Percentiles rank a stretch among this genome's conserved stretches.
These are phyloP conservation scores for Diaporthe capsici DNA, from an alignment of 2,329 filamentous ascomycete species.

Conservation along the genomic window DNA sequence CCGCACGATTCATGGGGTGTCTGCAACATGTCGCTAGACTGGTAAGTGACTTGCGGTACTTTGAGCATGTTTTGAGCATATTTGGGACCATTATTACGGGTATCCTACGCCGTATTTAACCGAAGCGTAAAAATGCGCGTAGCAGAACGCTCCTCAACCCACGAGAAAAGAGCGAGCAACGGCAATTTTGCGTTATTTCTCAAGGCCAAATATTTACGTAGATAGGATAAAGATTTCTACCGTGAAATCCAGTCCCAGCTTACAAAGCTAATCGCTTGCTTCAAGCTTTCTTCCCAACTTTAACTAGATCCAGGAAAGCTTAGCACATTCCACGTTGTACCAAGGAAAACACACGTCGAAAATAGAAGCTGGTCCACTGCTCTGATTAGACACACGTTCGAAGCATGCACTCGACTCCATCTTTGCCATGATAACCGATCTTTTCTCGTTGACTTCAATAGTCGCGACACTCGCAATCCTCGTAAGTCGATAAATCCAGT, in stretches of 20 bases:
- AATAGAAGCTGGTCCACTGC: not conserved
- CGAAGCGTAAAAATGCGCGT: not conserved
- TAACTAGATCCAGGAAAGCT: not conserved
- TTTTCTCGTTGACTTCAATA: constrained; percentile 25
- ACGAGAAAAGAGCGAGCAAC: not conserved
- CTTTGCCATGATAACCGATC: not conserved
- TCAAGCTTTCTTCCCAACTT: not conserved
- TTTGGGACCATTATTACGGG: constrained; percentile 19
- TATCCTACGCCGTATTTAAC: not conserved
- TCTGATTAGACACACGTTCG: not conserved
- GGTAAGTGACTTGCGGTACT: constrained; percentile 11
- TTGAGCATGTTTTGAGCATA: constrained; percentile 33
- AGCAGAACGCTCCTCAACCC: not conserved
- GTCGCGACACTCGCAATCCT: not conserved
- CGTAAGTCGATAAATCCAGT: not conserved
- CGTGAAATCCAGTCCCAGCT: not conserved
- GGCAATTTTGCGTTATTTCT: not conserved
- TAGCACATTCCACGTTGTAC: not conserved
- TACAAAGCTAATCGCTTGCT: not conserved
- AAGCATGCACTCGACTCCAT: not conserved
- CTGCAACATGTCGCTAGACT: not conserved
- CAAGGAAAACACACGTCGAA: not conserved
- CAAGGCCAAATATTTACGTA: not conserved
- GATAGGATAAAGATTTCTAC: not conserved
- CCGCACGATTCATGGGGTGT: constrained; percentile 26